Conservation (phyloP, 495 filamentous ascomycete species). For the Xylaria intraflava region DNA sequence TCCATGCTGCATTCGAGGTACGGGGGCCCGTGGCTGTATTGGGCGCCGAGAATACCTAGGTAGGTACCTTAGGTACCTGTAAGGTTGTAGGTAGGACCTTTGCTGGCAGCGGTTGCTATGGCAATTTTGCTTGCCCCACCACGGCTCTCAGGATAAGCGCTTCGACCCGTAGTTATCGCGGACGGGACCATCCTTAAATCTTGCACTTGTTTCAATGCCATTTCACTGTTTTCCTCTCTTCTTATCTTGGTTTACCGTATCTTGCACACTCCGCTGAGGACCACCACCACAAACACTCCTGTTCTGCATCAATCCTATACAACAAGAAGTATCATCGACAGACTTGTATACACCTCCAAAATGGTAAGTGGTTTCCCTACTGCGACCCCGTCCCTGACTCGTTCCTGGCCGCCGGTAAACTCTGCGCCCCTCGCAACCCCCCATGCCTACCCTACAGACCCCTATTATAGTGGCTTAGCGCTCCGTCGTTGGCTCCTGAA, state of each 20-base stretch:
- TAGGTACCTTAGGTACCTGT: no score
- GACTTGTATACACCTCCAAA: background rate
- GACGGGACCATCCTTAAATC: no score
- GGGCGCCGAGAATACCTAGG: no score
- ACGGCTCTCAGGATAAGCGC: no score
- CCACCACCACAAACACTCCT: background rate
- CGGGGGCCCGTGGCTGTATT: no score
- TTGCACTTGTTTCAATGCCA: conserved; percentile 7
- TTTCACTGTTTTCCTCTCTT: background rate
- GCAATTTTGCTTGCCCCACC: conserved; percentile 8
- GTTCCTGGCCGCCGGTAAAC: conserved; percentile 3
- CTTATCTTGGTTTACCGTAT: background rate
- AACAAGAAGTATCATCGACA: background rate
- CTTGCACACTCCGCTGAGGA: background rate
- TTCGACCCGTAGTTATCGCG: no score
- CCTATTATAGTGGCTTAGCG: no score
- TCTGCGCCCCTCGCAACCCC: conserved; percentile 8
- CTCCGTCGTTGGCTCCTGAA: background rate
- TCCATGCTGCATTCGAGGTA: no score
- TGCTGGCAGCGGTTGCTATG: conserved; percentile 10
- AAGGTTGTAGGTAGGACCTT: background rate
- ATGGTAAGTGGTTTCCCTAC: conserved; percentile 8
- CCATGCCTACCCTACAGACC: conserved; percentile 1
- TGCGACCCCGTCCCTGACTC: background rate
- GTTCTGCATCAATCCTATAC: background rate